A percentile compares a stretch with the other conserved stretches of the same genome.
phyloP scores from a whole-genome alignment of 495 filamentous ascomycete species.

The Penicillium simplicissimum region DNA sequence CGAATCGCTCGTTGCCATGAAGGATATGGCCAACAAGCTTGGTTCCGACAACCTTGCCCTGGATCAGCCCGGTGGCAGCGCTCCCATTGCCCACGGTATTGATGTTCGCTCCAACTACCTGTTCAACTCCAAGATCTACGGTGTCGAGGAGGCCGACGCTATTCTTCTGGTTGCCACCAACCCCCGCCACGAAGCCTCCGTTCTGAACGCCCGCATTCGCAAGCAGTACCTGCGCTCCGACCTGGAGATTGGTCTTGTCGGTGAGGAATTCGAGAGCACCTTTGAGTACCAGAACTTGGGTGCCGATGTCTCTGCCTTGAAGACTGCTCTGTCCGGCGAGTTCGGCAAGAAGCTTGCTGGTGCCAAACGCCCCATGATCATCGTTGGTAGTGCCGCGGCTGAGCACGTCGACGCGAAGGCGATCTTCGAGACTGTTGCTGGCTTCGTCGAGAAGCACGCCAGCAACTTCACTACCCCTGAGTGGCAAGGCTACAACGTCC shows the following conservation, averaged over 20 bases:
- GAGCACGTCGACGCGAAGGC: slow-evolving; percentile 90
- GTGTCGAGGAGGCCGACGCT: slow-evolving; percentile 89
- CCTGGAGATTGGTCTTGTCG: slow-evolving; percentile 87
- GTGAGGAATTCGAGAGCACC: slow-evolving; percentile 86
- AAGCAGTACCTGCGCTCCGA: slow-evolving; percentile 98
- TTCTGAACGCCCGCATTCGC: slow-evolving; percentile 91
- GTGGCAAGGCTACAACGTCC: slow-evolving; percentile 97
- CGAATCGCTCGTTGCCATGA: slow-evolving; percentile 92
- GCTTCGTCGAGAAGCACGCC: slow-evolving; percentile 89
- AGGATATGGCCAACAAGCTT: slow-evolving; percentile 93
- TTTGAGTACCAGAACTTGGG: slow-evolving; percentile 93
- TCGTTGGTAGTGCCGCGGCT: slow-evolving; percentile 84
- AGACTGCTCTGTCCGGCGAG: slow-evolving; percentile 77
- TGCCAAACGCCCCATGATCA: slow-evolving; percentile 94
- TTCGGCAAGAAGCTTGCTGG: slow-evolving; percentile 88
- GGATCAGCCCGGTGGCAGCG: slow-evolving; percentile 80
- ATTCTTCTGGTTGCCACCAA: slow-evolving; percentile 94
- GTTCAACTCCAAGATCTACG: slow-evolving; percentile 93
- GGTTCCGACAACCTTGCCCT: slow-evolving; percentile 94
- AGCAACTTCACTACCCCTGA: slow-evolving; percentile 82
- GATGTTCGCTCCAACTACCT: slow-evolving; percentile 93
- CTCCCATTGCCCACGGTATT: slow-evolving; percentile 86
- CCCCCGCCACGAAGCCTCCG: slow-evolving; percentile 89
- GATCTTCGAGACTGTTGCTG: slow-evolving; percentile 84
- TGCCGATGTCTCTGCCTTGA: slow-evolving; percentile 70